Evolutionary conservation across 805 yeast species (phyloP).

Genomic region (Groenewaldozyma salmanticensis): DNA sequence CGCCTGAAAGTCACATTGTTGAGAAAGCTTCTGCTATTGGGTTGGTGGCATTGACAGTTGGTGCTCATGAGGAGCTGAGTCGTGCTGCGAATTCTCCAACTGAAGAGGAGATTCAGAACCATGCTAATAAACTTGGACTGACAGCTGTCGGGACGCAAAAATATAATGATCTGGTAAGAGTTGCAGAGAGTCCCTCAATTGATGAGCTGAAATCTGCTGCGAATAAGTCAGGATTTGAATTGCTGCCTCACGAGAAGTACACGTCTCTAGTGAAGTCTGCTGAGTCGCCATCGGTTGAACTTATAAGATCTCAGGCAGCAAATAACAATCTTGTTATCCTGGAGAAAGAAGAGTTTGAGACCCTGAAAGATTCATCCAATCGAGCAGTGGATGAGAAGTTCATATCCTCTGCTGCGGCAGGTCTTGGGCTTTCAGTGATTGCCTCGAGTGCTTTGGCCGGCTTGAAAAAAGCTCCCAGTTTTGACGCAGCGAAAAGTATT

Average conservation of each 20-base stretch:
- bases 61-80: constrained; percentile 16
- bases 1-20: constrained; percentile 12
- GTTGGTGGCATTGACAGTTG: constrained; percentile 20
- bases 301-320: constrained; percentile 23
- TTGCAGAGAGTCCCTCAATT: constrained; percentile 15
- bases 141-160: constrained; percentile 19
- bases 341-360: constrained; percentile 24
- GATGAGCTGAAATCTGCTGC: constrained; percentile 11
- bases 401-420: constrained; percentile 18
- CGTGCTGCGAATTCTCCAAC: constrained; percentile 20
- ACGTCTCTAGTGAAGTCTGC: constrained; percentile 19
- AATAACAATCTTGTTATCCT: constrained; percentile 26
- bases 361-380: constrained; percentile 18
- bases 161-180: constrained; percentile 23
- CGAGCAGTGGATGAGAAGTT: constrained; percentile 15
- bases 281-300: constrained; percentile 20
- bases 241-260: constrained; percentile 6
- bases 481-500: constrained; percentile 19
- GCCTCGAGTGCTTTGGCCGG: constrained; percentile 9
- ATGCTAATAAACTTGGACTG: constrained; percentile 25
- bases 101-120: constrained; percentile 23
- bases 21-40: constrained; percentile 19
- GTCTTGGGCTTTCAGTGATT: constrained; percentile 17
- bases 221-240: constrained; percentile 1
- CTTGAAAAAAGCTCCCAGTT: constrained; percentile 11